Conservation (phyloP, 768 basidiomycete genomes). For the Pleurotus citrinopileatus region DNA sequence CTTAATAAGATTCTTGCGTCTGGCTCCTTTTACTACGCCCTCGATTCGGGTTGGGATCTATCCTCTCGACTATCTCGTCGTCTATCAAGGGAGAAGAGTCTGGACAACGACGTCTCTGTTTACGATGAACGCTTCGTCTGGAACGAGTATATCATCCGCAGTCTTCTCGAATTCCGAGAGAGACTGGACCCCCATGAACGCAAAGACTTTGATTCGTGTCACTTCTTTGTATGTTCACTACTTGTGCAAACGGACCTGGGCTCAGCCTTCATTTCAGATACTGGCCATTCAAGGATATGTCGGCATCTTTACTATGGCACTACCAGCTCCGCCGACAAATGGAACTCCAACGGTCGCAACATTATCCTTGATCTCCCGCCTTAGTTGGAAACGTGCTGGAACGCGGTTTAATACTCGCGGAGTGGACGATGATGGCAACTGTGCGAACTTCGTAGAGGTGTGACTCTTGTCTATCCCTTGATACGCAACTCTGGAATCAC, state of each 20-base stretch:
- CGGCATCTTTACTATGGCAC: conserved; percentile 75
- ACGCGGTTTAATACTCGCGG: conserved; percentile 97
- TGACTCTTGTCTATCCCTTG: conserved; percentile 16
- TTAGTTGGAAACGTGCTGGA: conserved; percentile 94
- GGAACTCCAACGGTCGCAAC: conserved; percentile 73
- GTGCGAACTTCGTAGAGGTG: conserved; percentile 96
- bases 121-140: conserved; percentile 90
- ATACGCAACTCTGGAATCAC: conserved; percentile 14
- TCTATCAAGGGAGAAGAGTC: conserved; percentile 46
- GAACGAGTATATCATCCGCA: conserved; percentile 90
- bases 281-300: conserved; percentile 94
- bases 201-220: conserved; percentile 74
- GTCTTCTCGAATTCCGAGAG: conserved; percentile 85
- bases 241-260: not conserved
- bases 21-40: conserved; percentile 91
- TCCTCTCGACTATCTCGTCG: conserved; percentile 79
- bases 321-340: conserved; percentile 72
- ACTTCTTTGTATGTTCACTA: conserved; percentile 68
- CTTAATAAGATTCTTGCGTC: conserved; percentile 89
- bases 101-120: conserved; percentile 46
- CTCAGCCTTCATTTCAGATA: conserved; percentile 43
- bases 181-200: conserved; percentile 68
- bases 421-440: conserved; percentile 92
- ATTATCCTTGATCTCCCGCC: conserved; percentile 77
- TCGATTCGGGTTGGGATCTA: conserved; percentile 84